phyloP scores from a whole-genome alignment of 257 asterid species.

The Coffea eugenioides region DNA sequence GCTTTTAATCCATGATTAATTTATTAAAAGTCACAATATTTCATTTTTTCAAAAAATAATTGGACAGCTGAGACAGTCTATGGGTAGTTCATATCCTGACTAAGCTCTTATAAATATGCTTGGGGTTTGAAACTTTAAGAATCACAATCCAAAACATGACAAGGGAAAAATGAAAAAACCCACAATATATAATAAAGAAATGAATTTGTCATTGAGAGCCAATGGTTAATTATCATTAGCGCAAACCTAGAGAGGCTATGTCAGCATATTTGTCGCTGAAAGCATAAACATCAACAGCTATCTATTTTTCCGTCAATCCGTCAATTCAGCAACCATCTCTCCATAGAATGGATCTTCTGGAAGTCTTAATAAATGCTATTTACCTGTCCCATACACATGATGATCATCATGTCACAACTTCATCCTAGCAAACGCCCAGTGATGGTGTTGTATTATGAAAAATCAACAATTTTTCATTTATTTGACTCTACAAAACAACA shows the following conservation, averaged over 20 bases:
- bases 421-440: constrained; percentile 62
- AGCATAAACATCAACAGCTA: constrained; percentile 62
- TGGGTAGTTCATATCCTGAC: no score
- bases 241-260: constrained; percentile 69
- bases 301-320: constrained; percentile 54
- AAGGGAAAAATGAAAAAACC: no score
- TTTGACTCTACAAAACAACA: constrained; percentile 47
- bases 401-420: constrained; percentile 59
- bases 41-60: neutral
- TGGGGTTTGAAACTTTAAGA: neutral
- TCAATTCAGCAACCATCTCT: constrained; percentile 78
- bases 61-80: neutral
- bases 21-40: neutral
- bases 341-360: constrained; percentile 77
- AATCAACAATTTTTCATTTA: constrained; percentile 71
- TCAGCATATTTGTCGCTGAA: constrained; percentile 76
- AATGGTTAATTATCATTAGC: no score
- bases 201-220: neutral
- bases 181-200: neutral
- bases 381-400: constrained; percentile 57
- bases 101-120: neutral
- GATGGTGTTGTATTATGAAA: constrained; percentile 75
- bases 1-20: neutral
- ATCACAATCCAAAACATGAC: neutral
- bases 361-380: constrained; percentile 56